These are phyloP conservation scores for Polyporus tsugae DNA, from an alignment of 1,284 basidiomycete genomes.

Conservation along the genomic window DNA sequence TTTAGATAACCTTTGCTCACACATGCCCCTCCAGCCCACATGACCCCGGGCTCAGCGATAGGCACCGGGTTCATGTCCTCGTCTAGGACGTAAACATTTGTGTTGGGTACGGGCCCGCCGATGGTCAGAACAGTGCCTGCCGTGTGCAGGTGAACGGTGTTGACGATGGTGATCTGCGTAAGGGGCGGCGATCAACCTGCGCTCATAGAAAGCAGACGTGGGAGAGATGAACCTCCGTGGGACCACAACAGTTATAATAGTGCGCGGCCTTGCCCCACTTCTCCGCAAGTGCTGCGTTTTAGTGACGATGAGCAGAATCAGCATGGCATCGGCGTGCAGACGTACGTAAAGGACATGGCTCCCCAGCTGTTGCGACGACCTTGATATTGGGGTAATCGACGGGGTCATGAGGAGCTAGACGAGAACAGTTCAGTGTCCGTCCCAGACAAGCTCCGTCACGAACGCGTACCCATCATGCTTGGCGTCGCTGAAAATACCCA, in stretches of 20 bases:
- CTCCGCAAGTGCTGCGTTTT: slow-evolving; percentile 56
- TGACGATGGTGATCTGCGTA: slow-evolving; percentile 63
- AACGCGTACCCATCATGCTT: slow-evolving; percentile 51
- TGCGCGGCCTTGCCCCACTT: slow-evolving; percentile 53
- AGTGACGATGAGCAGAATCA: slow-evolving; percentile 16
- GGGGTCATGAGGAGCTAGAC: slow-evolving; percentile 55
- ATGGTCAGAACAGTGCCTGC: slow-evolving; percentile 55
- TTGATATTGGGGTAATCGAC: slow-evolving; percentile 65
- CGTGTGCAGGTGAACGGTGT: slow-evolving; percentile 60
- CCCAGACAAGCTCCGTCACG: not conserved
- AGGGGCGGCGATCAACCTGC: slow-evolving; percentile 9
- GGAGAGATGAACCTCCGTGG: slow-evolving; percentile 51
- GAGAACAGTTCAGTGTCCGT: slow-evolving; percentile 14
- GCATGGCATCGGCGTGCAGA: slow-evolving; percentile 4
- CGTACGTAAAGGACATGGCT: slow-evolving; percentile 64
- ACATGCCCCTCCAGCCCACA: slow-evolving; percentile 68
- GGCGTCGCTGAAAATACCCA: slow-evolving; percentile 37
- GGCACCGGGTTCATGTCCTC: slow-evolving; percentile 58
- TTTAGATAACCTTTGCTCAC: slow-evolving; percentile 63
- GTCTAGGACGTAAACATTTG: slow-evolving; percentile 64
- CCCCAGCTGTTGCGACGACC: slow-evolving; percentile 65
- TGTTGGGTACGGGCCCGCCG: slow-evolving; percentile 66
- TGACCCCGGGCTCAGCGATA: slow-evolving; percentile 60
- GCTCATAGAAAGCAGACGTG: slow-evolving; percentile 2
- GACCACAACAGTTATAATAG: slow-evolving; percentile 59